Conservation (phyloP, 768 basidiomycete genomes). For the Russula brevipes region DNA sequence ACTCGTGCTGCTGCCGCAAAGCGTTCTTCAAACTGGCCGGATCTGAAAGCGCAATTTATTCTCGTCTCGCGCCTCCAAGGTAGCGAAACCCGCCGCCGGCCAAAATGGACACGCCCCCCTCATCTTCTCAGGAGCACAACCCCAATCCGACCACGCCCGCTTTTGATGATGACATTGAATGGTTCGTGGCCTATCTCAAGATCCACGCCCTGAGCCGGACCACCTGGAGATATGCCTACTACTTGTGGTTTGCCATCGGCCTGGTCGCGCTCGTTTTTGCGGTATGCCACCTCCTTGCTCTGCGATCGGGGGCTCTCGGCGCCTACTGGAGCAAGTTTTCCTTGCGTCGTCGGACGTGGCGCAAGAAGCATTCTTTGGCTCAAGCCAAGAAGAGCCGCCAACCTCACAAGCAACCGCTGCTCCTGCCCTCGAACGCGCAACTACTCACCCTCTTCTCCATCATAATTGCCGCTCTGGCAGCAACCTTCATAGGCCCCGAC, state of each 20-base stretch:
- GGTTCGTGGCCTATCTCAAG: constrained; percentile 53
- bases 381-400: constrained; percentile 33
- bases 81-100: neutral
- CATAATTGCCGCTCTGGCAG: constrained; percentile 38
- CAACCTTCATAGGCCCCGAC: constrained; percentile 60
- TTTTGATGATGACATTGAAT: constrained; percentile 42
- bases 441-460: constrained; percentile 48
- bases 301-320: constrained; percentile 41
- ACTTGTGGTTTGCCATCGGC: constrained; percentile 53
- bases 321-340: constrained; percentile 57
- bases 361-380: constrained; percentile 42
- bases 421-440: constrained; percentile 61
- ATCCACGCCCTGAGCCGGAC: constrained; percentile 51
- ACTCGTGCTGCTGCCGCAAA: neutral
- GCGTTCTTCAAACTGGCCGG: neutral
- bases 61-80: neutral
- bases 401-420: constrained; percentile 39
- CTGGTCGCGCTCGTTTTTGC: constrained; percentile 39
- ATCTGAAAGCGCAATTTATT: neutral
- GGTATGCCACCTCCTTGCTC: constrained; percentile 41
- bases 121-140: neutral
- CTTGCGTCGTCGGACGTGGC: constrained; percentile 53
- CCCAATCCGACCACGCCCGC: constrained; percentile 43
- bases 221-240: constrained; percentile 51
- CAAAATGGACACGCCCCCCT: constrained; percentile 11